Conservation (phyloP, 305 asterid species). For the Solanum hybrid region DNA sequence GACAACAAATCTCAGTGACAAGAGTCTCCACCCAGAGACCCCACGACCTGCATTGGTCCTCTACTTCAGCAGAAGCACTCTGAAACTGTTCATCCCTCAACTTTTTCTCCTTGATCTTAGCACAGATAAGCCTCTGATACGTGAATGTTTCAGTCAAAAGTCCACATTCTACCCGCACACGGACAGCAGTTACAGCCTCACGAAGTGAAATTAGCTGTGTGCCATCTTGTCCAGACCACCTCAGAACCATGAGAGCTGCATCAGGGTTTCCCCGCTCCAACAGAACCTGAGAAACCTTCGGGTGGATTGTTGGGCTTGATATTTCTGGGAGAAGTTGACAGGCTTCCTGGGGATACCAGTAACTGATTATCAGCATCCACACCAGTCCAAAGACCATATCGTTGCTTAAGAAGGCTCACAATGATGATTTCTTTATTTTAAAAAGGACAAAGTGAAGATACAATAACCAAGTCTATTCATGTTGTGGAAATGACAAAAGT, state of each 20-base stretch:
- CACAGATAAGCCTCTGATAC: constrained; percentile 74
- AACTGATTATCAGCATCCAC: constrained; percentile 7
- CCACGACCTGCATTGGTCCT: constrained; percentile 43
- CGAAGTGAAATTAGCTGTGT: constrained; percentile 48
- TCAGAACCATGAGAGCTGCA: constrained; percentile 84
- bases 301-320: constrained; percentile 68
- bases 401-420: not conserved
- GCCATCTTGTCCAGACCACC: constrained; percentile 87
- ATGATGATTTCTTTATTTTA: not conserved
- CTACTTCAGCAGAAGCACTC: constrained; percentile 29
- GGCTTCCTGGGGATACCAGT: constrained; percentile 56
- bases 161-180: constrained; percentile 85
- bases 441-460: not conserved
- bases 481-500: not conserved
- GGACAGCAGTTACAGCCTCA: constrained; percentile 84
- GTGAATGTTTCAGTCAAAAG: constrained; percentile 89
- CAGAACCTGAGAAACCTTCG: constrained; percentile 66
- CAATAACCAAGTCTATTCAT: not conserved
- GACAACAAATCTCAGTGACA: constrained; percentile 80
- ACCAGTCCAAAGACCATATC: not conserved
- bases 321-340: constrained; percentile 83
- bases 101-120: constrained; percentile 57
- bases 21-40: constrained; percentile 65
- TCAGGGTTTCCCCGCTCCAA: constrained; percentile 90
- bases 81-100: constrained; percentile 20